Evolutionary conservation across 2,329 filamentous ascomycete genomes (phyloP), one percentile per base, ranked within the genome.

Genomic region (Knufia petricola): DNA sequence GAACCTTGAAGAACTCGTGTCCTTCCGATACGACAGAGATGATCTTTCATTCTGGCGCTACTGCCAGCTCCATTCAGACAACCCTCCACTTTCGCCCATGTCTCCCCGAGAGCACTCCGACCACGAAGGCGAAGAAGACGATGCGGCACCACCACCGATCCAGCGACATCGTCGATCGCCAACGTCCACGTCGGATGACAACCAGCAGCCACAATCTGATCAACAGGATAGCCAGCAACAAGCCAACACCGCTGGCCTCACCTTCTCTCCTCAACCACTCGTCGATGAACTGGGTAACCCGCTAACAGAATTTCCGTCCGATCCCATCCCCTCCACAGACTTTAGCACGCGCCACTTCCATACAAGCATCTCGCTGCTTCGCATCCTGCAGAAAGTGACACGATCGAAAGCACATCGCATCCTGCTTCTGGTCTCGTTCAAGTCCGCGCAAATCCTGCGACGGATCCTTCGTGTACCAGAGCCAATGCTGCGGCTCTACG

Each of bases 301-400:
- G 0, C 77, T 66, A 0, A 38, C 32, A 7, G 44, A 47, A 13
- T 47, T 47, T 28, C 44, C 44, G 8, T 83, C 49, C 77, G 48
- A 78, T 50, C 77, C 83, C 1, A 72, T 84, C 6, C 86, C 87
- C 0, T 68, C 75, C 1, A 77, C 82, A 52, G 81, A 82, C 60
- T 96, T 89, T 69, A 94, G 87, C 10, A 87, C 87, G 67, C 86
- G 92, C 59, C 94, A 94, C 65, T 94, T 96, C 72, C 95, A 94
- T 72, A 85, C 87, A 1, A 79, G 85, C 38, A 95, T 95, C 71
- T 96, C 95, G 68, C 90, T 94, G 66, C 75, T 98, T 17, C 87
- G 94, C 55, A 82, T 95, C 51, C 86, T 98, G 78, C 92, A 98
- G 63, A 98, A 98, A 69, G 85, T 96, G 51, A 95, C 89, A 69